Percentiles rank a stretch among this genome's conserved stretches.
Evolutionary conservation across 2,329 filamentous ascomycete species (phyloP).

Genomic region (Neofusicoccum parvum): DNA sequence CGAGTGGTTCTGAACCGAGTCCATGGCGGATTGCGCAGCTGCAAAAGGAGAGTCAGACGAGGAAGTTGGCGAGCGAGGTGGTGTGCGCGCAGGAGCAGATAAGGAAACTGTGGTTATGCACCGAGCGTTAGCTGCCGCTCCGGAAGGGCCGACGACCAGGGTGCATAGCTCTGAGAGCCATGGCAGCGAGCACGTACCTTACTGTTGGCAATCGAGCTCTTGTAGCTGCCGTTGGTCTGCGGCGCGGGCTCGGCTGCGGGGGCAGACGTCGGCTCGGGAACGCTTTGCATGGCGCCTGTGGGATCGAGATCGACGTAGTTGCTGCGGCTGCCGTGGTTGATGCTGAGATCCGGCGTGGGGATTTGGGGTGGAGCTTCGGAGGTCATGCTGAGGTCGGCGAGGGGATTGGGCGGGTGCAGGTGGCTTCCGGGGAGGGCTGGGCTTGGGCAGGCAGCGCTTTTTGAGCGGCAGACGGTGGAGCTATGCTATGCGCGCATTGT

Average conservation of each 20-base stretch:
- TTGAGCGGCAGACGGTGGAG: slow-evolving; percentile 5
- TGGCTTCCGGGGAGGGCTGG: neutral
- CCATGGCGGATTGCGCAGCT: slow-evolving; percentile 54
- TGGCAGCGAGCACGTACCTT: slow-evolving; percentile 41
- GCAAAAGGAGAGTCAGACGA: slow-evolving; percentile 21
- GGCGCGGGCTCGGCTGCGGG: slow-evolving; percentile 12
- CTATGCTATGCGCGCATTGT: slow-evolving; percentile 1
- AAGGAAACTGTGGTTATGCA: slow-evolving; percentile 37
- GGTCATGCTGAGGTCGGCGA: slow-evolving; percentile 6
- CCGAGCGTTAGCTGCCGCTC: slow-evolving; percentile 38
- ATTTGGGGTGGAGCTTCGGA: slow-evolving; percentile 25
- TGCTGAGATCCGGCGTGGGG: slow-evolving; percentile 24
- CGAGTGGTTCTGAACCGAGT: slow-evolving; percentile 52
- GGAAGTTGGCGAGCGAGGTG: slow-evolving; percentile 25
- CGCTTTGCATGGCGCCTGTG: slow-evolving; percentile 23
- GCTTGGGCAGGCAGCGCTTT: neutral
- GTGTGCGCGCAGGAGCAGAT: slow-evolving; percentile 37
- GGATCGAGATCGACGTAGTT: slow-evolving; percentile 37
- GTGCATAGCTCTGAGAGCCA: slow-evolving; percentile 24
- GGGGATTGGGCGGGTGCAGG: neutral
- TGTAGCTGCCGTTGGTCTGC: slow-evolving; percentile 25
- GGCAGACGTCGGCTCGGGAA: neutral
- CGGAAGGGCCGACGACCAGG: slow-evolving; percentile 29
- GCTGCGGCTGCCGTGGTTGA: neutral
- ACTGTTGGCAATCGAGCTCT: slow-evolving; percentile 45